These are phyloP conservation scores for Coemansia sp. DNA, from an alignment of 192 early-diverging fungal genomes.

Conservation along the genomic window DNA sequence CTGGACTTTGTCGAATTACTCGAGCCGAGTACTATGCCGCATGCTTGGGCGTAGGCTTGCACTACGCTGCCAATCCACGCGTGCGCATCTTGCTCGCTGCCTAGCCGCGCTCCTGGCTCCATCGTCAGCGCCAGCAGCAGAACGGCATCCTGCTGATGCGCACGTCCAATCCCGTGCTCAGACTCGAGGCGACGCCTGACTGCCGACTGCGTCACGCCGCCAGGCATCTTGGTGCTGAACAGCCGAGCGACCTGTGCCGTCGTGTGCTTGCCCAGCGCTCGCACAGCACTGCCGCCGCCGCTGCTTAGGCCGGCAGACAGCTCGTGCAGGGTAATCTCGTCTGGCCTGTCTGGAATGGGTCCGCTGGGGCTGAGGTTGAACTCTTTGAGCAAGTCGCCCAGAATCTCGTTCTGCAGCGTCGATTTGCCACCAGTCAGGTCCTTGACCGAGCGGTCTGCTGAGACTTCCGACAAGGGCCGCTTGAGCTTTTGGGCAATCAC, in stretches of 20 bases:
- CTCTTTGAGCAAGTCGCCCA: constrained; percentile 93
- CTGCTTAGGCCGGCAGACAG: constrained; percentile 67
- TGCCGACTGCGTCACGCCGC: constrained; percentile 79
- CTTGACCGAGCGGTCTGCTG: constrained; percentile 60
- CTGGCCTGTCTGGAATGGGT: constrained; percentile 85
- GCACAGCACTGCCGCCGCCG: constrained; percentile 14
- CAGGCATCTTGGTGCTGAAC: constrained; percentile 91
- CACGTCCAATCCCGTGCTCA: constrained; percentile 62
- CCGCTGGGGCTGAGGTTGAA: constrained; percentile 71
- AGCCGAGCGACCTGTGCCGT: constrained; percentile 77
- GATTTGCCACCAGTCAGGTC: constrained; percentile 95
- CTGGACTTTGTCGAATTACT: constrained; percentile 14
- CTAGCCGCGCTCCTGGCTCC: constrained; percentile 83
- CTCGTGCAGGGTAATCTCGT: constrained; percentile 83
- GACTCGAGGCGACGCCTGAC: constrained; percentile 63
- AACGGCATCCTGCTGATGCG: constrained; percentile 74
- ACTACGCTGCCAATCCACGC: constrained; percentile 76
- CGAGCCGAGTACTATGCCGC: constrained; percentile 58
- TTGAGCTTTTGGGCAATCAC: constrained; percentile 92
- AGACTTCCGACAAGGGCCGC: constrained; percentile 75
- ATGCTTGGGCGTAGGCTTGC: constrained; percentile 70
- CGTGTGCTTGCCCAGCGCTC: constrained; percentile 82
- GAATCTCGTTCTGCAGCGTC: constrained; percentile 96
- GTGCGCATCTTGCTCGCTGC: constrained; percentile 72
- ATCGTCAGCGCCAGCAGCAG: constrained; percentile 77